Evolutionary conservation across 2,329 filamentous ascomycete genomes (phyloP), one percentile per base, ranked within the genome.

Genomic region (Fusarium domesticum): DNA sequence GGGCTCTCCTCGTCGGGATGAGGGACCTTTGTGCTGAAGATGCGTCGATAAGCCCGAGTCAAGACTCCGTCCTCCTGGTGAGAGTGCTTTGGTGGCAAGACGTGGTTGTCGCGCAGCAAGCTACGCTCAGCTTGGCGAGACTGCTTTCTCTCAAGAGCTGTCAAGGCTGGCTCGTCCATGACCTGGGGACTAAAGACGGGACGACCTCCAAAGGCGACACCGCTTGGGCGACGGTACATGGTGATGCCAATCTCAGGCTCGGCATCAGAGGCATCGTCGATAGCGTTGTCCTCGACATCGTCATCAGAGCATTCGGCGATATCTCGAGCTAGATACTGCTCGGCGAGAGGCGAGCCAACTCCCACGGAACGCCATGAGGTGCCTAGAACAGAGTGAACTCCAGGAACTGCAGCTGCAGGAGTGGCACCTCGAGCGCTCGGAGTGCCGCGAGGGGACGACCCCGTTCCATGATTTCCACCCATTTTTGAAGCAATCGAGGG

Each of bases 171-270:
- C 37, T 76, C 73, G 15, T 72, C 70, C 12, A 69, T 47, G 8
- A 62, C 63, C 37, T 75, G 72, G 5, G 81, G 80, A 18, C 88
- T 77, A 46, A 95, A 75, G 5, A 85, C 79, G 4, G 85, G 84
- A 42, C 89, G 76, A 2, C 84, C 84, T 11, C 85, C 86, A 47
- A 80, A 87, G 20, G 85, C 83, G 34, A 93, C 83, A 61, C 84
- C 86, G 54, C 83, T 87, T 1, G 89, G 88, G 35, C 89, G 80
- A 43, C 87, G 81, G 69, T 93, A 96, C 56, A 75, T 75, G 61
- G 66, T 71, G 43, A 70, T 75, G n/a, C 68, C 68, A 15, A 62
- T 59, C 10, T 69, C 69, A 35, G 72, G 61, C 38, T 71, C 63
- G 39, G 62, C 54, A 5, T 66, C 67, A 2, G 58, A 56, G 19